These are phyloP conservation scores for Pseudogymnoascus sp. DNA, from an alignment of 2,329 filamentous ascomycete species.

Conservation along the genomic window DNA sequence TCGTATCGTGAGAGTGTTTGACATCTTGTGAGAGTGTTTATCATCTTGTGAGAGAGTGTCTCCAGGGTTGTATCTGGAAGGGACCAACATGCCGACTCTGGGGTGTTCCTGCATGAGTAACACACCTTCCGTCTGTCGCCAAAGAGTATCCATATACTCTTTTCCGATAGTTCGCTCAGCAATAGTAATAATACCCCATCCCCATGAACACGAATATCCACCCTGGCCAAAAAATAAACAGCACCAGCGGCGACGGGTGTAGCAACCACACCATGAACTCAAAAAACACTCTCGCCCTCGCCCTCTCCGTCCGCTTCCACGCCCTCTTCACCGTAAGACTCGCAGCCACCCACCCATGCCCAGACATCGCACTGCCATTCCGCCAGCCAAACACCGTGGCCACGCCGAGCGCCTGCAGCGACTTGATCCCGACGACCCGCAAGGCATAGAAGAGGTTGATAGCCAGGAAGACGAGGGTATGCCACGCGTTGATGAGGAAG, in stretches of 20 bases:
- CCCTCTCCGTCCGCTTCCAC: slow-evolving; percentile 12
- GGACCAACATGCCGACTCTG: not conserved
- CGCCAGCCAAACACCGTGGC: not conserved
- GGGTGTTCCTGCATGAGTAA: not conserved
- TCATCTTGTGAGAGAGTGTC: not conserved
- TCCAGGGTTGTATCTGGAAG: not conserved
- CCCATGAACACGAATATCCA: slow-evolving; percentile 12
- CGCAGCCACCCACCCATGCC: not conserved
- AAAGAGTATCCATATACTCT: not conserved
- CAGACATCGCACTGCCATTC: not conserved
- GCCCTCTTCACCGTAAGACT: not conserved
- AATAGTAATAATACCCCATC: not conserved
- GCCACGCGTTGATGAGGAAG: not conserved
- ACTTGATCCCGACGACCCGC: not conserved
- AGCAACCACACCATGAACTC: slow-evolving; percentile 15
- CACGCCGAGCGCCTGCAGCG: not conserved
- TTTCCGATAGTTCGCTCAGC: not conserved
- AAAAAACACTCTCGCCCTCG: slow-evolving; percentile 11
- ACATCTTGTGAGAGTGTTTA: not conserved
- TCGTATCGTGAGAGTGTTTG: too few species aligned
- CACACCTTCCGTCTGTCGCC: not conserved
- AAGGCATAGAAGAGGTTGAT: not conserved
- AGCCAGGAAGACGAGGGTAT: not conserved
- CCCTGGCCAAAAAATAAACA: slow-evolving; percentile 14
- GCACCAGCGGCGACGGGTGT: slow-evolving; percentile 11